Evolutionary conservation across 305 asterid species (phyloP), one percentile per base, ranked within the genome.

Genomic region (Ruellia speciosa): DNA sequence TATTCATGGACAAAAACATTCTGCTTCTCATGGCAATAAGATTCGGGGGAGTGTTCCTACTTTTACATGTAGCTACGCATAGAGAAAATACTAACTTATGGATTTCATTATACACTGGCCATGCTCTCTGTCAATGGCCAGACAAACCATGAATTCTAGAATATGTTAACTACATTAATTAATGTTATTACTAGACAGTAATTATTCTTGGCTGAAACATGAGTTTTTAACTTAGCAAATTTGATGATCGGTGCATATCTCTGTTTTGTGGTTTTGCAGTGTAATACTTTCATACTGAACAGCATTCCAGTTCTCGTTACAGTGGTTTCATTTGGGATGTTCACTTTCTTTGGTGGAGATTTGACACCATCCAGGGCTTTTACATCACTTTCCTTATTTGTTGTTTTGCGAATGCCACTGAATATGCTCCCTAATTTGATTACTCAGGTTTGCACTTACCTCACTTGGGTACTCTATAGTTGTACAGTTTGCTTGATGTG

Each of bases 301-400:
- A 90, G 94, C 85, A 81, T 82, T 47, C 97, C 97, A 13, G 95
- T 90, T 68, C 70, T 90, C 13, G 95, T 90, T 71, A 82, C 97
- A 35, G 82, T 87, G 58, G 71, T 79, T 64, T 87, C 97, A 46
- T 90, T 90, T 71, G 97, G 96, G 63, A 53, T 50, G 64, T 90
- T 90, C 81, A 81, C 97, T 47, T 66, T 87, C 73, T 69, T 87
- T 52, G 97, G 96, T 66, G 97, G 97, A 66, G 81, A 90, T 69
- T 75, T 90, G 81, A 87, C 97, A 56, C 96, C 97, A 54, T 75
- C 97, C 66, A 79, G 90, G 66, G 97, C 97, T 62, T 90, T 90
- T 73, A 84, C 97, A 31, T 84, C 96, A 55, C 90, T 90, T 75
- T 83, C 97, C 59, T 77, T 90, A 45, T 90, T 90, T 79, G 66